Evolutionary conservation across 2,329 filamentous ascomycete species (phyloP).

Genomic region (Monilinia fructigena): DNA sequence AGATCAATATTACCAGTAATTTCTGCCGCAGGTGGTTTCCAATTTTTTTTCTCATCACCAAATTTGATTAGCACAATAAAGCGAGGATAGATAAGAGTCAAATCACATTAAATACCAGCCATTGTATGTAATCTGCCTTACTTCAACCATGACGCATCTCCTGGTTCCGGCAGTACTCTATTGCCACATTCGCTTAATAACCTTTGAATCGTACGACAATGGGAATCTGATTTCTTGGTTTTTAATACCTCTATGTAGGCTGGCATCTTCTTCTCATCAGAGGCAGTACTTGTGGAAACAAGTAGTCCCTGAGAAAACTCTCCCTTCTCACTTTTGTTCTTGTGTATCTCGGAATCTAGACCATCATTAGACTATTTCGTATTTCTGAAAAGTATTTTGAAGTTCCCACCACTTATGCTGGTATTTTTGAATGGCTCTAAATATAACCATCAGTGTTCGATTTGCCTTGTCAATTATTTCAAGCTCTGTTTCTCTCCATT

Average conservation of each 20-base stretch:
- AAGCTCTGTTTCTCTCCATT: background rate
- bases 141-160: no score
- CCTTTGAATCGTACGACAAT: no score
- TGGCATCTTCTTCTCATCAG: no score
- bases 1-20: no score
- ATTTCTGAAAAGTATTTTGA: background rate
- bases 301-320: background rate
- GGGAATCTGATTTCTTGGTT: background rate
- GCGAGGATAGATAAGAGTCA: no score
- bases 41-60: no score
- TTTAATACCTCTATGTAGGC: background rate
- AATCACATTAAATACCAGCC: no score
- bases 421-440: background rate
- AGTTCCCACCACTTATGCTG: background rate
- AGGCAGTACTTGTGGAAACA: background rate
- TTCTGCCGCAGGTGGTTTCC: no score
- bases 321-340: background rate
- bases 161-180: no score
- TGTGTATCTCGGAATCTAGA: background rate
- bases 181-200: no score
- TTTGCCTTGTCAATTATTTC: background rate
- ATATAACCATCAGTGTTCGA: background rate
- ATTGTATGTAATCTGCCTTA: no score
- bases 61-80: no score
- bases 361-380: background rate